Evolutionary conservation across 805 yeast genomes (phyloP).

Genomic region (Wickerhamiella shivajii): DNA sequence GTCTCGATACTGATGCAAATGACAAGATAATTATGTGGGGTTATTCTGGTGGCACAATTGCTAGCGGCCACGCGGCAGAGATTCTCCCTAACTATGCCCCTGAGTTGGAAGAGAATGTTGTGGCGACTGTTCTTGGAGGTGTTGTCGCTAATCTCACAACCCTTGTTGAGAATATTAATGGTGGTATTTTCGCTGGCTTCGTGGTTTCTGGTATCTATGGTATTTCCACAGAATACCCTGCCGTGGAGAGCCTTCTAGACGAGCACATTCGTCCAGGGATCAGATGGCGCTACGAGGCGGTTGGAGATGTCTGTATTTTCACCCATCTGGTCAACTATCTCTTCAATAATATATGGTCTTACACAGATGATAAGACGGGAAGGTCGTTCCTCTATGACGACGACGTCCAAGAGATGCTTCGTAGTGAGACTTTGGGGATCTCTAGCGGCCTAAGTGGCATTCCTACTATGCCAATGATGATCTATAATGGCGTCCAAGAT

Average conservation of each 20-base stretch:
- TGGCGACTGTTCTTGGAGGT: constrained; percentile 19
- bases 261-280: constrained; percentile 10
- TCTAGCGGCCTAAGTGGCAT: too few species aligned
- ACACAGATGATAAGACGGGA: not conserved
- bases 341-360: constrained; percentile 12
- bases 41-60: constrained; percentile 18
- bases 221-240: constrained; percentile 19
- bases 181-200: constrained; percentile 18
- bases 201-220: constrained; percentile 19
- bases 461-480: constrained; percentile 15
- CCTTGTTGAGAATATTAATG: constrained; percentile 12
- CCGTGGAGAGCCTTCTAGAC: constrained; percentile 11
- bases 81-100: constrained; percentile 18
- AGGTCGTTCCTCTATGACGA: not conserved
- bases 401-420: too few species aligned
- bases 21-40: constrained; percentile 17
- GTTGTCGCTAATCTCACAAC: constrained; percentile 14
- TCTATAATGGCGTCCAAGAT: constrained; percentile 18
- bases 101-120: constrained; percentile 14
- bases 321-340: constrained; percentile 10
- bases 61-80: constrained; percentile 19
- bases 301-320: constrained; percentile 10
- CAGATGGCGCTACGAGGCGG: constrained; percentile 10
- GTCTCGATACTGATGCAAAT: constrained; percentile 6
- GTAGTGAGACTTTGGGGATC: too few species aligned